Evolutionary conservation across 371 early-diverging fungal genomes (phyloP).

Genomic region (Actinomortierella ambigua): DNA sequence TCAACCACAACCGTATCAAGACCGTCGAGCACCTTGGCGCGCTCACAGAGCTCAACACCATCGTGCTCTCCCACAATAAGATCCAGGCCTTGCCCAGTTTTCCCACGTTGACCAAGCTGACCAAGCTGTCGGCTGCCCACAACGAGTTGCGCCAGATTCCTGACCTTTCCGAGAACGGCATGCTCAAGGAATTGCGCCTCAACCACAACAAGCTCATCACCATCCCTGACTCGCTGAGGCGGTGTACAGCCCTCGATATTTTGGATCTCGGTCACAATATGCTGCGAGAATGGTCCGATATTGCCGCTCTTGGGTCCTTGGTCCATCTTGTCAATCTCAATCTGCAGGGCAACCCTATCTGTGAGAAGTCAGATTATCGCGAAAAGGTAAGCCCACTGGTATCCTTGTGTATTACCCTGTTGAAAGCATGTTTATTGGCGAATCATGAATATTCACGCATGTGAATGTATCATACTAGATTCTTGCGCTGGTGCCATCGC

Average conservation of each 20-base stretch:
- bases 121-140: slow-evolving; percentile 80
- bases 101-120: slow-evolving; percentile 59
- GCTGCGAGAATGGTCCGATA: slow-evolving; percentile 64
- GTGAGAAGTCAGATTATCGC: slow-evolving; percentile 65
- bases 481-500: slow-evolving; percentile 66
- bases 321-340: slow-evolving; percentile 71
- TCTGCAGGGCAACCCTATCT: slow-evolving; percentile 81
- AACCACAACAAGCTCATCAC: slow-evolving; percentile 75
- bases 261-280: slow-evolving; percentile 79
- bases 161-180: slow-evolving; percentile 58
- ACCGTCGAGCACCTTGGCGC: slow-evolving; percentile 66
- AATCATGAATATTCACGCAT: no score
- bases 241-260: slow-evolving; percentile 64
- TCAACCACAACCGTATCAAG: slow-evolving; percentile 76
- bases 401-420: neutral
- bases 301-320: slow-evolving; percentile 67
- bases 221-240: slow-evolving; percentile 66
- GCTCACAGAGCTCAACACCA: slow-evolving; percentile 69
- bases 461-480: slow-evolving; percentile 48
- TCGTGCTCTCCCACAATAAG: slow-evolving; percentile 86
- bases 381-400: slow-evolving; percentile 54
- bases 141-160: slow-evolving; percentile 74
- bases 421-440: no score
- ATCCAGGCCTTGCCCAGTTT: slow-evolving; percentile 65
- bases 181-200: slow-evolving; percentile 76